phyloP scores from a whole-genome alignment of 495 filamentous ascomycete species.

The Penicillium coprophilum region DNA sequence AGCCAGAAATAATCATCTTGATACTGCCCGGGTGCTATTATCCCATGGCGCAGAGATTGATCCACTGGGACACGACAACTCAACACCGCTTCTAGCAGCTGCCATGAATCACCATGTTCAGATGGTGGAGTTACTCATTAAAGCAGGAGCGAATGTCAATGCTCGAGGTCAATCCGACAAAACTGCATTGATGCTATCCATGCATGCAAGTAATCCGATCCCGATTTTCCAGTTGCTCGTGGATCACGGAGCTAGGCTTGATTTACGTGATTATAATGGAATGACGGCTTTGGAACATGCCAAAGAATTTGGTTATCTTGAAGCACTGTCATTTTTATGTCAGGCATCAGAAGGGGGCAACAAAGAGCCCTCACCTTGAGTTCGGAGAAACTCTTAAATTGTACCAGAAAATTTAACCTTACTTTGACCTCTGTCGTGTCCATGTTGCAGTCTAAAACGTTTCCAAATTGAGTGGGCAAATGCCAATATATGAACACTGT shows the following conservation, averaged over 20 bases:
- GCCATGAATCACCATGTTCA: slow-evolving; percentile 27
- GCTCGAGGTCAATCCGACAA: slow-evolving; percentile 12
- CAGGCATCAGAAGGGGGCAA: not conserved
- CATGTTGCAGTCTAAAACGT: too few relatives aligned
- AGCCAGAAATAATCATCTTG: slow-evolving; percentile 3
- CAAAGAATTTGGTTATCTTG: too few relatives aligned
- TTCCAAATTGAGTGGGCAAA: too few relatives aligned
- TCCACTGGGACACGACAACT: slow-evolving; percentile 8
- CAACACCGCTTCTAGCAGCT: slow-evolving; percentile 47
- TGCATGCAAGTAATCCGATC: slow-evolving; percentile 6
- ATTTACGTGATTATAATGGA: slow-evolving; percentile 1
- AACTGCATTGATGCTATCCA: slow-evolving; percentile 25
- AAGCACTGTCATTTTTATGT: not conserved
- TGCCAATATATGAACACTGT: too few relatives aligned
- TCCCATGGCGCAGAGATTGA: slow-evolving; percentile 20
- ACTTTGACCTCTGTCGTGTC: too few relatives aligned
- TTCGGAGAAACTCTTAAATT: too few relatives aligned
- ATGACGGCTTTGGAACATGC: slow-evolving; percentile 9
- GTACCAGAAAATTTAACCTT: too few relatives aligned
- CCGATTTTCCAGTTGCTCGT: slow-evolving; percentile 13
- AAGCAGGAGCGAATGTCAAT: slow-evolving; percentile 25
- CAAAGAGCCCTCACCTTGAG: too few relatives aligned
- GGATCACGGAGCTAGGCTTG: slow-evolving; percentile 9
- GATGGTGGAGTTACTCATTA: slow-evolving; percentile 26
- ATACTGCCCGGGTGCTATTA: slow-evolving; percentile 16